Conservation (phyloP, 1,284 basidiomycete genomes). For the Ganoderma sinense region DNA sequence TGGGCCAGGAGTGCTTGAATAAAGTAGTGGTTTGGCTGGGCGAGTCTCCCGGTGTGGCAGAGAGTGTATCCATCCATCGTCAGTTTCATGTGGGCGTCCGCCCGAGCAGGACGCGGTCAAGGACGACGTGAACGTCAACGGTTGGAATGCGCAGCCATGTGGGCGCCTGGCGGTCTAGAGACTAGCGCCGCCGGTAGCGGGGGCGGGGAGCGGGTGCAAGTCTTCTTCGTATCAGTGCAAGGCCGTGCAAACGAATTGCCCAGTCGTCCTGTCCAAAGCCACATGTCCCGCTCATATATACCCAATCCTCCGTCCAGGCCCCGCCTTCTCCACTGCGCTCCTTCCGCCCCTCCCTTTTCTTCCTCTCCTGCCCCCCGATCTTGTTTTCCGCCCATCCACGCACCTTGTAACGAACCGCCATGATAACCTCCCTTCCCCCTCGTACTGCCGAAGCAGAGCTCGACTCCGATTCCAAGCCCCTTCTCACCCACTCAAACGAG, state of each 20-base stretch:
- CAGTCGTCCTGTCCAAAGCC: not conserved
- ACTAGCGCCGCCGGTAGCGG: too few species aligned
- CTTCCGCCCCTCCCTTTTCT: slow-evolving; percentile 7
- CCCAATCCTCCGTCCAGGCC: not conserved
- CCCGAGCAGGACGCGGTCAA: not conserved
- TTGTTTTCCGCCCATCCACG: not conserved
- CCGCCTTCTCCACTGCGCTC: not conserved
- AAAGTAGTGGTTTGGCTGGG: not conserved
- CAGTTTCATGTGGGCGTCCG: not conserved
- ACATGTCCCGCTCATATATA: slow-evolving; percentile 14
- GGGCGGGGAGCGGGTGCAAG: not conserved
- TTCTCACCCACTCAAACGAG: slow-evolving; percentile 18
- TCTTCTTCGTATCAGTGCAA: too few species aligned
- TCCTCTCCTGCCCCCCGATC: not conserved
- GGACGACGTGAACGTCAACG: not conserved
- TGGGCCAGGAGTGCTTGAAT: not conserved
- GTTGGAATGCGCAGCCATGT: not conserved
- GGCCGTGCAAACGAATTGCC: slow-evolving; percentile 11
- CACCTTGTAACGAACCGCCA: slow-evolving; percentile 15
- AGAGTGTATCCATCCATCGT: not conserved
- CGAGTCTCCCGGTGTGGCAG: not conserved
- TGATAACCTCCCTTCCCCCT: slow-evolving; percentile 20
- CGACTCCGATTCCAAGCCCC: slow-evolving; percentile 29
- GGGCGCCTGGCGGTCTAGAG: not conserved
- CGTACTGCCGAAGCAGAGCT: slow-evolving; percentile 17